Percentiles rank a stretch among this genome's conserved stretches.
These are phyloP conservation scores for Phytophthora chlamydospora DNA, from an alignment of 352 stramenopile genomes.

Conservation along the genomic window DNA sequence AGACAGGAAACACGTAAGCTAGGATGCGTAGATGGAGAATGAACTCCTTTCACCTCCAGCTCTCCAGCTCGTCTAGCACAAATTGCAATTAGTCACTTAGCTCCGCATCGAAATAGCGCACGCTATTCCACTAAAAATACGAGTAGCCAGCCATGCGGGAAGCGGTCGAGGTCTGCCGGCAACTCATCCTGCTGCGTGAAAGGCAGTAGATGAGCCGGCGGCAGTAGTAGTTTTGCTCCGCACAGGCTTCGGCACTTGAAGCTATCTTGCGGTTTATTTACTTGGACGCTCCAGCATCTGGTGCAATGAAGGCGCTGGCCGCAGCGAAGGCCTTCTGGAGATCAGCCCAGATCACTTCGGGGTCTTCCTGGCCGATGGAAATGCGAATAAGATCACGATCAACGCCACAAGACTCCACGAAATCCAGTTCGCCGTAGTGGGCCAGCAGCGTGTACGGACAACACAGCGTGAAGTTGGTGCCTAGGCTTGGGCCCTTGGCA, in stretches of 20 bases:
- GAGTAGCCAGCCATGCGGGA: slow-evolving; percentile 9
- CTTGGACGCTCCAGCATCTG: slow-evolving; percentile 16
- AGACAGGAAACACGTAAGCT: slow-evolving; percentile 5
- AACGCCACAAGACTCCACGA: slow-evolving; percentile 90
- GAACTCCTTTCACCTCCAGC: slow-evolving; percentile 1
- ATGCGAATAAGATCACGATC: slow-evolving; percentile 92
- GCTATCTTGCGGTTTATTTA: slow-evolving; percentile 14
- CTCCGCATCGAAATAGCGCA: slow-evolving; percentile 28
- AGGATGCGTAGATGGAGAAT: slow-evolving; percentile 5
- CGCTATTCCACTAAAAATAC: slow-evolving; percentile 33
- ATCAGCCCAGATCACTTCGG: slow-evolving; percentile 72
- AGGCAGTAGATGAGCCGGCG: slow-evolving; percentile 27
- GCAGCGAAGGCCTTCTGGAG: slow-evolving; percentile 42
- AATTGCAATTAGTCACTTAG: slow-evolving; percentile 32
- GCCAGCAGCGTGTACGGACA: slow-evolving; percentile 94
- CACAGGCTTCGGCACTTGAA: slow-evolving; percentile 3
- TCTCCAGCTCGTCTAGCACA: slow-evolving; percentile 13
- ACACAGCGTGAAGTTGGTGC: slow-evolving; percentile 94
- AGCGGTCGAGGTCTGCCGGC: slow-evolving; percentile 20
- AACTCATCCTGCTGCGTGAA: slow-evolving; percentile 28
- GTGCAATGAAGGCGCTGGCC: slow-evolving; percentile 21
- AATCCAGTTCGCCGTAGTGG: slow-evolving; percentile 94
- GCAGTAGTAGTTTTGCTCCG: slow-evolving; percentile 16
- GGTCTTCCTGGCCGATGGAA: slow-evolving; percentile 90
- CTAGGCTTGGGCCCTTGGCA: slow-evolving; percentile 89